Base-by-base conservation (phyloP, 23 red algal species). In the Cyanidium caldarium region DNA sequence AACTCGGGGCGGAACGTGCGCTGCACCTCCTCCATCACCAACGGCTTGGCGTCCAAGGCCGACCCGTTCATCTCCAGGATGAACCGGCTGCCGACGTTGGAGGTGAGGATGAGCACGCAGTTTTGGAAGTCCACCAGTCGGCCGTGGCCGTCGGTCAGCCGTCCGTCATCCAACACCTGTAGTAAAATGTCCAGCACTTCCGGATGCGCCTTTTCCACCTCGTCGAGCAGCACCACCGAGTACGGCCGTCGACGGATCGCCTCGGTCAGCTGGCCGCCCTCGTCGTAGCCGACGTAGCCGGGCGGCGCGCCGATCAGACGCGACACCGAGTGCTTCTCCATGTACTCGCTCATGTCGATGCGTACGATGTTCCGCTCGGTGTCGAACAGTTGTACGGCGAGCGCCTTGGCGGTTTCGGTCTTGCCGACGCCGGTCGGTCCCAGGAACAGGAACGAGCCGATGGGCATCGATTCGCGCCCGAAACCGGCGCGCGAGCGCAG, bases 191-290 rank as follows among this genome's bases (percentile, higher is more conserved):
- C 67, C 77, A 81, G 45, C n/a, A 81, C 77, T 17, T 81, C 45
- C 3, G 43, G 77, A 72, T 81, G 77, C 12, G 77, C 77, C 65
- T 81, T 81, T 73, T 81, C 77, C 0, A 81, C 45, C 20, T 81
- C 77, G 34, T 81, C 77, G 23, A 81, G 41, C 3, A 81, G 66
- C 38, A 81, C 69, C 2, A 81, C 77, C 29, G 40, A 42, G 77
- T 81, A 81, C 15, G 77, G 77, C 0, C 77, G 77, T 58, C 77
- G 42, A 7, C 46, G 44, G 1, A 81, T 58, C 1, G 77, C 77
- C 35, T 81, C 77, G 2, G 77, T 81, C 26, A 81, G 68, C 66
- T 81, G 77, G 0, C 77, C 77, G n/a, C 77, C 77, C 51, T 81
- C 77, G 7, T 81, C 77, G 61, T 71, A 73, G 26, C 77, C 77